Evolutionary conservation across 352 stramenopile genomes (phyloP), one percentile per base, ranked within the genome.

Genomic region (Pythium dissimile): DNA sequence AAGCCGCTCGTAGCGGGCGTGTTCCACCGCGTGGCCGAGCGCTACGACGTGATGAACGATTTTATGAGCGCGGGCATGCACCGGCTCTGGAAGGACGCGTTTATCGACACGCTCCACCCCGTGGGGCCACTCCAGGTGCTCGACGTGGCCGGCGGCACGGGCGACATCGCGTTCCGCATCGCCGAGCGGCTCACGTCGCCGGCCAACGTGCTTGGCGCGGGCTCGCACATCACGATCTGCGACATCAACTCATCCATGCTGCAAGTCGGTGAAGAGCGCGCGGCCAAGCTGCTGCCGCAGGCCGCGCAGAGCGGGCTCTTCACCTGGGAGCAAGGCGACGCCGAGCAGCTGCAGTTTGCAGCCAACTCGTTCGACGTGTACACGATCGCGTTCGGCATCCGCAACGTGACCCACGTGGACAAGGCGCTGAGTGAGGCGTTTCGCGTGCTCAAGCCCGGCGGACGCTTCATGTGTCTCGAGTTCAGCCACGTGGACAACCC

Each of bases 221-320:
- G 68, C 27, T 88, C 74, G 5, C 71, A 88, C 54, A 94, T 99
- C 47, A 97, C 95, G 12, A 95, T 99, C 35, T 99, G 91, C 67
- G 97, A 99, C 73, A 99, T 99, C 68, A 99, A 99, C 74, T 86
- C 82, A 42, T 97, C 98, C 69, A 99, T 99, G 97, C 81, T 99
- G 12, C 75, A 96, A 45, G 97, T 99, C 16, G 96, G 96, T 41
- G 72, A 97, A 62, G 71, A 91, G 58, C 80, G 96, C 24, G 96
- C 94, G 44, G 35, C 75, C 53, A 71, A 94, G 71, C 62, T 93
- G 53, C 56, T 89, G 38, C 76, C 80, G 9, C 60, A 81, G 42
- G 69, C 80, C 58, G 60, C 58, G 34, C 37, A 9, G 20, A 38
- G 28, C 26, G 62, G 66, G 32, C 69, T 93, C 45, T 91, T 96